Conservation (phyloP, 305 asterid genomes). For the Monarda citriodora region DNA sequence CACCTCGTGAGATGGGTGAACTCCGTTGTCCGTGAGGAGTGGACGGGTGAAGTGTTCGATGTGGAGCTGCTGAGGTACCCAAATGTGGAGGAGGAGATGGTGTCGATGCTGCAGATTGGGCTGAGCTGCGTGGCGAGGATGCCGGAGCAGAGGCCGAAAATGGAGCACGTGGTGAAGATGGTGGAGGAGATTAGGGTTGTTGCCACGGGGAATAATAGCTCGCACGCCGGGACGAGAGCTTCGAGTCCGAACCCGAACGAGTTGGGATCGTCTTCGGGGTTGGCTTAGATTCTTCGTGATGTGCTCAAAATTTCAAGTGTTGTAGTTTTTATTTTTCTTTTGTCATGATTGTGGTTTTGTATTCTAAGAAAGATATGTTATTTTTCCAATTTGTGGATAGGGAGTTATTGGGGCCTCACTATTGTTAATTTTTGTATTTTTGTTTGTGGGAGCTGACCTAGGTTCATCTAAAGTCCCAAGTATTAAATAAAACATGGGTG, state of each 20-base stretch:
- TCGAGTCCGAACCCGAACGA: slow-evolving; percentile 33
- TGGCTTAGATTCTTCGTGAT: slow-evolving; percentile 15
- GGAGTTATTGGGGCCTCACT: slow-evolving; percentile 11
- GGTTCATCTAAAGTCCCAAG: slow-evolving; percentile 16
- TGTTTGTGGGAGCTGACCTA: slow-evolving; percentile 20
- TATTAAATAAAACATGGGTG: slow-evolving; percentile 1
- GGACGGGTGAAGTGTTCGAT: slow-evolving; percentile 74
- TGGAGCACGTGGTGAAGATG: slow-evolving; percentile 48
- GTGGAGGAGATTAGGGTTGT: slow-evolving; percentile 47
- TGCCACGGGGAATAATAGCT: slow-evolving; percentile 20
- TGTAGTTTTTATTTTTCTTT: background rate
- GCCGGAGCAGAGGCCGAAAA: slow-evolving; percentile 60
- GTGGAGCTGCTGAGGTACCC: slow-evolving; percentile 55
- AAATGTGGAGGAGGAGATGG: slow-evolving; percentile 61
- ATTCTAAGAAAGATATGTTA: background rate
- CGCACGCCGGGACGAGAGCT: slow-evolving; percentile 29
- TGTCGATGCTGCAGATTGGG: slow-evolving; percentile 53
- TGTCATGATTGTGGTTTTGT: background rate
- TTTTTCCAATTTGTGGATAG: slow-evolving; percentile 8
- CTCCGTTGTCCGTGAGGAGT: slow-evolving; percentile 63
- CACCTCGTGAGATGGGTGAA: slow-evolving; percentile 63
- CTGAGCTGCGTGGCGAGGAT: slow-evolving; percentile 47
- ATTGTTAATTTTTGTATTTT: slow-evolving; percentile 19
- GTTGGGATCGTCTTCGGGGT: slow-evolving; percentile 30
- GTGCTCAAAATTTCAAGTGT: background rate